Evolutionary conservation across 176 grass and related monocot genomes (phyloP).

Genomic region (Phyllostachys edulis): DNA sequence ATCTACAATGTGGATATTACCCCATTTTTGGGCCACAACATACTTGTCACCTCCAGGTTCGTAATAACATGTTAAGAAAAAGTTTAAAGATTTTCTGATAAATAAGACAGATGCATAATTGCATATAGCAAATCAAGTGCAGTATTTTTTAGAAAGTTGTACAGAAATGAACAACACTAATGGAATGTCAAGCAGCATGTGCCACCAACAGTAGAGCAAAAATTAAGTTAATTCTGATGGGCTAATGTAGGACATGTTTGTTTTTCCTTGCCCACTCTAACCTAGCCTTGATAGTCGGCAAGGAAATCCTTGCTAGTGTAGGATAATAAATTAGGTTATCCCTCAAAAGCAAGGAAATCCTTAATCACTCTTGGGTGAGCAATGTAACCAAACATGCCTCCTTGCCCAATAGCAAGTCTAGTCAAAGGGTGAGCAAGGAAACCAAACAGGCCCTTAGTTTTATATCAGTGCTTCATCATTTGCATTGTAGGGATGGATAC

Average conservation of each 20-base stretch:
- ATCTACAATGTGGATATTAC: conserved; percentile 73
- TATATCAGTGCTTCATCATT: conserved; percentile 20
- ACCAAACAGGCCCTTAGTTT: neutral
- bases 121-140: conserved; percentile 1
- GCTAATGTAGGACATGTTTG: neutral
- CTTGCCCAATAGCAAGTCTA: too few species aligned
- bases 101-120: conserved; percentile 4
- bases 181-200: neutral
- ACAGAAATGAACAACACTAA: conserved; percentile 15
- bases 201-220: conserved; percentile 16
- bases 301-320: neutral
- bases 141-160: neutral
- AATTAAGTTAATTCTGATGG: neutral
- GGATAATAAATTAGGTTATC: neutral
- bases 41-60: conserved; percentile 89
- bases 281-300: neutral
- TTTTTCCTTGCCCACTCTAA: neutral
- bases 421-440: neutral
- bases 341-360: neutral
- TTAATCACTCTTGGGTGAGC: too few species aligned
- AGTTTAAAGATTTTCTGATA: conserved; percentile 14
- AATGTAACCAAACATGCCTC: too few species aligned
- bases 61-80: conserved; percentile 82
- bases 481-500: conserved; percentile 6
- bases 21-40: conserved; percentile 76